Base-by-base conservation (phyloP, 2,329 filamentous ascomycete species). In the Dothidotthia symphoricarpi region DNA sequence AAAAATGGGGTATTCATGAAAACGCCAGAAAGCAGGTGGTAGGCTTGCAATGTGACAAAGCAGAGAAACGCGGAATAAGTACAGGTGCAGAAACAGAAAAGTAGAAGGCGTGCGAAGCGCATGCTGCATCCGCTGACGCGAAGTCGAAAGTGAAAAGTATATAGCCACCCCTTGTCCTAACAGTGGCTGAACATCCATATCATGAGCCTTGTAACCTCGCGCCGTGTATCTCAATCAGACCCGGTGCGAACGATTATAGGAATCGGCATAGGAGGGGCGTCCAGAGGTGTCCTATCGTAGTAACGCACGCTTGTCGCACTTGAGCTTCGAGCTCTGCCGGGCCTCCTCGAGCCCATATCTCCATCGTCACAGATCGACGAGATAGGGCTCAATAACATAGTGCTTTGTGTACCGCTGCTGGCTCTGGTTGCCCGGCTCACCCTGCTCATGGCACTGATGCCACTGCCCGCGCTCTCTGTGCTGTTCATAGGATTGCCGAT, bases 241-340 rank as follows among this genome's bases (percentile, higher is more conserved):
- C 34, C 28, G 8, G 58, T 62, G 9, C 53, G 57, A n/a, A 63
- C 37, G 28, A 64, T 64, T 42, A 41, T 62, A 2, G 61, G 60
- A 5, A 64, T 43, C 22, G 53, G 52, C 17, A 49, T 46, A 9
- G 47, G 38, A 22, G 19, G 19, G 27, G 36, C 39, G 4, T 55
- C 47, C 2, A 43, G 45, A 12, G 57, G 48, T n/a, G 39, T 57
- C n/a, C 31, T 49, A 6, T 60, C 53, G n/a, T 65, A 65, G 29
- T 65, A 65, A 14, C 54, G 39, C 3, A 54, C 45, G 17, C 59
- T 63, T 3, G 53, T 33, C 6, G 57, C 45, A 38, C 61, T 65
- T 25, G 51, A 58, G 33, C 60, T 63, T 24, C 60, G 46, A 8
- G 54, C 37, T 11, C 60, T 45, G 2, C 39, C 47, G 4, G 43